Base-by-base conservation (phyloP, 75 land plant species). In the Cunninghamia lanceolata region DNA sequence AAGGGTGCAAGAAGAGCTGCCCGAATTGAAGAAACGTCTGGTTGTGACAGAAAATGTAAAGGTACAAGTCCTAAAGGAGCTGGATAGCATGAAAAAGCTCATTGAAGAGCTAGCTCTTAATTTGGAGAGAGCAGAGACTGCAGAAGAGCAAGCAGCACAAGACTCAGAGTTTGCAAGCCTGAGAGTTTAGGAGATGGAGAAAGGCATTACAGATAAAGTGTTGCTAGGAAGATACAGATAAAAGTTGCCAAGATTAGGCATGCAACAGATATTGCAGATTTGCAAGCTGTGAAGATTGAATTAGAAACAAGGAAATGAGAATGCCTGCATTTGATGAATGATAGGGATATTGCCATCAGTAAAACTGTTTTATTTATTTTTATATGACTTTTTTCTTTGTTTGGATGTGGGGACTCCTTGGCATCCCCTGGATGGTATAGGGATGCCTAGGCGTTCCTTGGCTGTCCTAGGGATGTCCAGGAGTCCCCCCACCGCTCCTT, bases 191-290 rank as follows among this genome's bases (percentile, higher is more conserved):
- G 95, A 92, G 88, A 88, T 95, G 89, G 91, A 95, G 85, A 91
- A 95, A 90, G 93, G 96, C 45, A 89, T 91, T 39, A 89, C 93
- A 39, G 89, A 91, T 83, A 93, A 30, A 93, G 93, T 86, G 89
- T 91, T 38, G 98, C 91, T 70, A 91, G 92, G 84, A 90, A 91
- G 85, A 90, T 89, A 42, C 95, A 95, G 85, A 85, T 96, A 45
- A 92, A 96, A 71, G 93, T 90, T 85, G 94, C 94, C 3, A 85
- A 84, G 81, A 89, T 87, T 46, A 92, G 93, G 68, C 91, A 94
- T 83, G 52, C 75, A 21, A 83, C 90, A 30, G 96, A 93, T 19
- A 54, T 89, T 53, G 56, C 89, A 30, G 97, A 97, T 63, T 85
- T 95, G 80, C 88, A 91, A 88, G 63, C 88, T 38, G 95, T 88